Evolutionary conservation across 768 basidiomycete genomes (phyloP), one percentile per base, ranked within the genome.

Genomic region (Collybia sp.): DNA sequence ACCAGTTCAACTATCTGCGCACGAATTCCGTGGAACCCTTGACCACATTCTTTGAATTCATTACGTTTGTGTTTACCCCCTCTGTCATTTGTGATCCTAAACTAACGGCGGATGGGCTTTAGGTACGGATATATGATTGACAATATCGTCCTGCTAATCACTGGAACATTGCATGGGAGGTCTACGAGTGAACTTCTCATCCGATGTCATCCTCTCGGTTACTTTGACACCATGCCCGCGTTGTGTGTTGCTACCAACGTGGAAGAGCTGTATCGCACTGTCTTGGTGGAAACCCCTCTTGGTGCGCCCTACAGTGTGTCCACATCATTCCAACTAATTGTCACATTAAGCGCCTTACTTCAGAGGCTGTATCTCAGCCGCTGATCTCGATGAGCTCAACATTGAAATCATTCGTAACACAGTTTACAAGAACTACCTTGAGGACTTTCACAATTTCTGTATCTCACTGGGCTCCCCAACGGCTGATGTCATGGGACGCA

Each of bases 91-190:
- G 5, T 25, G 39, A 31, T 39, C 30, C 15, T 37, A 32, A 19
- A 43, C 39, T 47, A 34, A 49, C 32, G 35, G 15, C 46, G 51
- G 44, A 61, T 44, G 25, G 38, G 39, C 38, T 30, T 49, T 65
- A 96, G 93, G 38, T 96, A 96, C 63, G 93, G 83, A 25, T 99
- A 98, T 69, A 99, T 99, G 96, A 98, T 99, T 61, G 96, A 99
- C 80, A 99, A 99, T 64, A 89, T 99, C 58, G 85, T 99, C 48
- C 77, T 99, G 44, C 77, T 99, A 59, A 99, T 98, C 51, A 94
- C 96, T 12, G 96, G 96, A 16, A 98, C 95, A 1, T 69, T 99
- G 30, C 94, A 98, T 59, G 94, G 97, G 66, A 79, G 96, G 47
- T 95, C 98, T 64, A 97, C 95, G 2, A 92, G 96, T 54, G 96